phyloP scores from a whole-genome alignment of 140 eudicot species.

The Flaveria floridana region DNA sequence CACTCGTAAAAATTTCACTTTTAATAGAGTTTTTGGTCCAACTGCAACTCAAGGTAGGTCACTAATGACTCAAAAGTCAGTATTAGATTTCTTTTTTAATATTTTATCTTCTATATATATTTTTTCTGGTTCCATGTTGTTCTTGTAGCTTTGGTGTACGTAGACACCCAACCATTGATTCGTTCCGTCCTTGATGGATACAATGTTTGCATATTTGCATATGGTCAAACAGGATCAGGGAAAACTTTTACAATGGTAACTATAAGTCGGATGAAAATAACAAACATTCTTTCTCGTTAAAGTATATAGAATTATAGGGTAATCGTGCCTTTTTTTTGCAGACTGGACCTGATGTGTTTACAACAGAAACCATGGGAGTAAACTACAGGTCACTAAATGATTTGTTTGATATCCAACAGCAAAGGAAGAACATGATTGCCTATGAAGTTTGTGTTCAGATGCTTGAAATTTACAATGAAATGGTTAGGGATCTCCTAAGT shows the following conservation, averaged over 20 bases:
- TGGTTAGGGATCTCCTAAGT: constrained; percentile 78
- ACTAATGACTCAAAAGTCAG: constrained; percentile 30
- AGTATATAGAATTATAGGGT: constrained; percentile 5
- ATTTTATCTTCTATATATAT: background rate
- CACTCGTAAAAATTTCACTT: constrained; percentile 65
- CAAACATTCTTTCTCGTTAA: background rate
- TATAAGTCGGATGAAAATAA: background rate
- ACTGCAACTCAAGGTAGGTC: constrained; percentile 87
- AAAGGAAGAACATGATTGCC: constrained; percentile 55
- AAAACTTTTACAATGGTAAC: constrained; percentile 83
- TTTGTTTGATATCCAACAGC: constrained; percentile 64
- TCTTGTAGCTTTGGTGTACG: constrained; percentile 68
- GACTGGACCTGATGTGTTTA: constrained; percentile 79
- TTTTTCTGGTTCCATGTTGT: constrained; percentile 3
- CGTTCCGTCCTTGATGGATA: constrained; percentile 98
- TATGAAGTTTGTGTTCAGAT: constrained; percentile 80
- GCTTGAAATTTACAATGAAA: constrained; percentile 95
- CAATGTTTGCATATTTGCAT: constrained; percentile 93
- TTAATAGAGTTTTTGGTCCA: constrained; percentile 79
- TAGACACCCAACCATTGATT: constrained; percentile 82
- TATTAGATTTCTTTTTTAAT: background rate
- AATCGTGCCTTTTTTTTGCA: constrained; percentile 29
- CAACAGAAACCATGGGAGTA: constrained; percentile 72
- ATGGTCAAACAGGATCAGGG: constrained; percentile 99
- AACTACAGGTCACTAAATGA: constrained; percentile 83